Evolutionary conservation across 2,329 filamentous ascomycete species (phyloP).

Genomic region (Cladosporium austrohemisphaericum): DNA sequence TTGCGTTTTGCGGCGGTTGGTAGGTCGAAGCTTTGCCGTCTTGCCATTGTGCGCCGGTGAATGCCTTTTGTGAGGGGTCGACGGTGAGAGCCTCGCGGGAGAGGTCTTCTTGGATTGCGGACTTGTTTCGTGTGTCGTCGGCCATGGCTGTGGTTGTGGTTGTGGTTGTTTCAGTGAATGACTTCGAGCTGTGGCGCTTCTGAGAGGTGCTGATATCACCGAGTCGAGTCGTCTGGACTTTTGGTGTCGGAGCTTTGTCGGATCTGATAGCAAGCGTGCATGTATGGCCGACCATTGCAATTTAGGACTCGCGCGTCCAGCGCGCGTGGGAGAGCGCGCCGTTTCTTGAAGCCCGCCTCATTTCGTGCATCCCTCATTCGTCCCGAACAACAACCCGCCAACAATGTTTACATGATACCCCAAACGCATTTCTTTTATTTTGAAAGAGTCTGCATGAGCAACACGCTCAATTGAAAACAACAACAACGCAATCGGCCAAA

Average conservation of each 20-base stretch:
- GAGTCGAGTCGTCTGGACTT: conserved; percentile 6
- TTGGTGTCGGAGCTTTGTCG: background rate
- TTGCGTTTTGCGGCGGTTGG: conserved; percentile 45
- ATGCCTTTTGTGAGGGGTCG: conserved; percentile 31
- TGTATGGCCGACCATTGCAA: no score
- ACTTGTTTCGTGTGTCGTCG: conserved; percentile 44
- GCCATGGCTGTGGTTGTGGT: conserved; percentile 36
- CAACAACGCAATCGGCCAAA: background rate
- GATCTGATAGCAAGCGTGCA: no score
- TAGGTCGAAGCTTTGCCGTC: conserved; percentile 22
- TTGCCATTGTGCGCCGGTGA: conserved; percentile 35
- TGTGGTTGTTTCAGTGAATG: background rate
- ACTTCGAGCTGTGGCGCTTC: background rate
- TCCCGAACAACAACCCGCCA: background rate
- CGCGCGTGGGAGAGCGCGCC: conserved; percentile 5
- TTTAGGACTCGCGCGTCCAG: conserved; percentile 1
- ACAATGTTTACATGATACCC: conserved; percentile 11
- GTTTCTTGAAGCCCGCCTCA: conserved; percentile 4
- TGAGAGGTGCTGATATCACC: conserved; percentile 12
- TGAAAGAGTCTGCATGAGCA: background rate
- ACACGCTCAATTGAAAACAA: conserved; percentile 1
- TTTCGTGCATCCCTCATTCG: conserved; percentile 6
- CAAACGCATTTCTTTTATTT: conserved; percentile 2
- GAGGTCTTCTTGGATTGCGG: conserved; percentile 17
- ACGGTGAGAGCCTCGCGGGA: conserved; percentile 30